Conservation (phyloP, 1,139 yeast species). For the Sugiyamaella novakii region DNA sequence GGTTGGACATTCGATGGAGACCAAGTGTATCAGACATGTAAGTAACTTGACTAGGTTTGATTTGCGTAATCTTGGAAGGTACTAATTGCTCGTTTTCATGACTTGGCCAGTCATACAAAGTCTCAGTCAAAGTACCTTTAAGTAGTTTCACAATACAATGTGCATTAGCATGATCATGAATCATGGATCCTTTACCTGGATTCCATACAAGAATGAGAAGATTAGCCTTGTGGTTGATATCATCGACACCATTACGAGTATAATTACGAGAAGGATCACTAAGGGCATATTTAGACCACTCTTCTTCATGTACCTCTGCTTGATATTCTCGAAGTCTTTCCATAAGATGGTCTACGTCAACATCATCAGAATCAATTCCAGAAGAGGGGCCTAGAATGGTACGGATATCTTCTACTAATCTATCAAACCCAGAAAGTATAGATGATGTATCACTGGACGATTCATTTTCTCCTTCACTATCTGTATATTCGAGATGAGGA, state of each 20-base stretch:
- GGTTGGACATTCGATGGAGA: constrained; percentile 64
- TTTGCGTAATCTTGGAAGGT: constrained; percentile 40
- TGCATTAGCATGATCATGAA: constrained; percentile 78
- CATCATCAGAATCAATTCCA: constrained; percentile 50
- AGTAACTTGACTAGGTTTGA: constrained; percentile 55
- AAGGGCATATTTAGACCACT: constrained; percentile 64
- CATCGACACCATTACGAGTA: constrained; percentile 62
- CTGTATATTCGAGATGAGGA: constrained; percentile 3
- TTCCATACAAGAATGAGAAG: constrained; percentile 70
- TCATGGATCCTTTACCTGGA: constrained; percentile 65
- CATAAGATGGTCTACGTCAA: constrained; percentile 55
- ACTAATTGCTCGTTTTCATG: constrained; percentile 29
- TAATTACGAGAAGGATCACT: constrained; percentile 53
- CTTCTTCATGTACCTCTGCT: constrained; percentile 46
- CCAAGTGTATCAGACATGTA: constrained; percentile 71
- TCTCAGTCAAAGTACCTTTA: constrained; percentile 61
- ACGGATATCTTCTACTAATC: constrained; percentile 40
- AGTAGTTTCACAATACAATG: constrained; percentile 61
- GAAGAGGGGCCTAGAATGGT: constrained; percentile 44
- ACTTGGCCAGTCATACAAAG: constrained; percentile 58
- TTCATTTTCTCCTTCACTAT: constrained; percentile 15
- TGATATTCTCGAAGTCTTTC: constrained; percentile 53
- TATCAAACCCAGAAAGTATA: constrained; percentile 33
- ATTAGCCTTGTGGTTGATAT: constrained; percentile 69
- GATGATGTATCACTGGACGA: background rate